Conservation (phyloP, 1,284 basidiomycete genomes). For the Cutaneotrichosporon sp. region DNA sequence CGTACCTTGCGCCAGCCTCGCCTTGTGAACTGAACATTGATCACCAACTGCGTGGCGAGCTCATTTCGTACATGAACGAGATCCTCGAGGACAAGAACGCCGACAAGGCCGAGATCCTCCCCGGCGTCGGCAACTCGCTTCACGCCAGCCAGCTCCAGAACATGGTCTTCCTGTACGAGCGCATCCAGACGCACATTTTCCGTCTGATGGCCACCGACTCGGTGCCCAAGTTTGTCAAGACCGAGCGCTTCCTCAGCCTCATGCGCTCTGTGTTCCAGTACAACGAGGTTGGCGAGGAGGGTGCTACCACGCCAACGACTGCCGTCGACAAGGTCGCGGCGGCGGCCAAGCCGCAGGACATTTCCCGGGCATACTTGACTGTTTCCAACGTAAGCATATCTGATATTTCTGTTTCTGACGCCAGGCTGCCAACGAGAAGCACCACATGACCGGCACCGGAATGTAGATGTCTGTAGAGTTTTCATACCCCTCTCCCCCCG, state of each 20-base stretch:
- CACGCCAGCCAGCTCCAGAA: constrained; percentile 90
- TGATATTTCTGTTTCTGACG: background rate
- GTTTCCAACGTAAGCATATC: constrained; percentile 44
- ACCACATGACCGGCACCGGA: background rate
- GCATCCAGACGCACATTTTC: constrained; percentile 96
- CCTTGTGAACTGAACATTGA: constrained; percentile 97
- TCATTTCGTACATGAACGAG: constrained; percentile 87
- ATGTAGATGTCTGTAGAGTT: constrained; percentile 4
- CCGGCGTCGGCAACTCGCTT: constrained; percentile 64
- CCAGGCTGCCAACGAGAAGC: constrained; percentile 17
- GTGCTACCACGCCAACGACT: background rate
- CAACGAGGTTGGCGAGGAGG: constrained; percentile 29
- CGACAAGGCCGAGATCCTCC: constrained; percentile 69
- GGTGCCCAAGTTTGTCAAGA: constrained; percentile 67
- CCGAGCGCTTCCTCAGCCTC: constrained; percentile 30
- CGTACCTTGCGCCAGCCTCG: constrained; percentile 90
- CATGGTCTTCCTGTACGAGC: constrained; percentile 89
- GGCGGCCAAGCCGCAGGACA: constrained; percentile 19
- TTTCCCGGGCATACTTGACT: constrained; percentile 47
- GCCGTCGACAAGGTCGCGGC: constrained; percentile 23
- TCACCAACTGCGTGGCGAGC: constrained; percentile 89
- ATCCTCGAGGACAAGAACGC: constrained; percentile 67
- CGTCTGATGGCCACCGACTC: constrained; percentile 97
- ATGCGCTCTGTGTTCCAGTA: constrained; percentile 40
- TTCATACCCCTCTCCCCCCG: background rate